Conservation (phyloP, 2,329 filamentous ascomycete genomes). For the Cladobotryum mycophilum region DNA sequence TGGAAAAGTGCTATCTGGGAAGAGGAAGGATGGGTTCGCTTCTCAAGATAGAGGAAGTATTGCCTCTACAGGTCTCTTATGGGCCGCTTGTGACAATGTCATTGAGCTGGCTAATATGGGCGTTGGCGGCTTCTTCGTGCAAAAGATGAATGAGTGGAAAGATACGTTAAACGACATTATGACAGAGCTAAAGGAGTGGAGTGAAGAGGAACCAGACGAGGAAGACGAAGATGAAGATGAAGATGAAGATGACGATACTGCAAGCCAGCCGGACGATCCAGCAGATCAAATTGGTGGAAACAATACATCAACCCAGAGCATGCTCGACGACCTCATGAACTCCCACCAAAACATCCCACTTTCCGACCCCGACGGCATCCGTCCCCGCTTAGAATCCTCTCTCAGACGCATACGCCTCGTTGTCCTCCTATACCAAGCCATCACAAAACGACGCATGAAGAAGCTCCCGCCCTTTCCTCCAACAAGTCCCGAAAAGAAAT, state of each 20-base stretch:
- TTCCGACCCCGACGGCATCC: constrained; percentile 57
- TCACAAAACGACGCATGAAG: constrained; percentile 64
- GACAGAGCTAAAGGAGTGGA: constrained; percentile 83
- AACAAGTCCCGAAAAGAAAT: constrained; percentile 22
- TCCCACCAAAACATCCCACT: constrained; percentile 55
- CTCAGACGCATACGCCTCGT: constrained; percentile 62
- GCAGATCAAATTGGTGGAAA: constrained; percentile 25
- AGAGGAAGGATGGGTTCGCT: constrained; percentile 17
- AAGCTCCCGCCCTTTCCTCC: constrained; percentile 42
- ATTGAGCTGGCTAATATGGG: constrained; percentile 58
- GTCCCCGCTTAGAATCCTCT: constrained; percentile 57
- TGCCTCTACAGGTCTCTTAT: constrained; percentile 68
- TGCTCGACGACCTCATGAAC: constrained; percentile 63
- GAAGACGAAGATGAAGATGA: constrained; percentile 49
- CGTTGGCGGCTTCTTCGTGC: constrained; percentile 61
- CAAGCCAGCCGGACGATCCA: constrained; percentile 13
- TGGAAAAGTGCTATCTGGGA: constrained; percentile 42
- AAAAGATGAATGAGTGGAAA: constrained; percentile 66
- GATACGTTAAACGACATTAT: constrained; percentile 76
- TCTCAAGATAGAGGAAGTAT: constrained; percentile 48
- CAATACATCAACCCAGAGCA: constrained; percentile 42
- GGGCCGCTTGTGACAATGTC: constrained; percentile 75
- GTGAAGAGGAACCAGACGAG: constrained; percentile 61
- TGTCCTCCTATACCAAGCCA: constrained; percentile 60
- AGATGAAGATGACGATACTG: constrained; percentile 32